Base-by-base conservation (phyloP, 331 rosid species). In the Saraca asoca region DNA sequence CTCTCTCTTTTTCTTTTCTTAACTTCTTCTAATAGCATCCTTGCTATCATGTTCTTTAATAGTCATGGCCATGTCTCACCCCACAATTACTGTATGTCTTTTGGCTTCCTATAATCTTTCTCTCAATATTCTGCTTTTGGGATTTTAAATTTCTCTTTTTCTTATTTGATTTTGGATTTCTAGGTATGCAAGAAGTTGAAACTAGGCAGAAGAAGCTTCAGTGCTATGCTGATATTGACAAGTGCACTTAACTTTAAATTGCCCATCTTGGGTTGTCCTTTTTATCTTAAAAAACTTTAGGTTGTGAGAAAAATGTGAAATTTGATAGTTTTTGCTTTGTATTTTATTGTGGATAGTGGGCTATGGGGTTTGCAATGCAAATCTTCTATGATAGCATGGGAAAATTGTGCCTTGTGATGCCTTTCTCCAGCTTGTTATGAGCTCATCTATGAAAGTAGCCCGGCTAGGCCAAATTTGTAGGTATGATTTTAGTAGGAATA, bases 291-390 rank as follows among this genome's bases (percentile, higher is more conserved):
- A 53, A 34, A 9, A n/a, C 18, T 31, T 58, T 20, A 24, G 29
- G 7, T 45, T 7, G 3, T 61, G n/a, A n/a, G n/a, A n/a, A n/a
- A n/a, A n/a, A n/a, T n/a, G n/a, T n/a, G n/a, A n/a, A n/a, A 24
- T 19, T 61, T 60, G 35, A 44, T 33, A 11, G 12, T 34, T 51
- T 50, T 69, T 72, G 45, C 59, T 7, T 13, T 43, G 7, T 64
- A 5, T 14, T 57, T 44, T 29, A 7, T 61, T n/a, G n/a, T 17
- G 48, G 50, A 46, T 72, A 92, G 98, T 64, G 95, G 96, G 17
- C 29, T 92, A 80, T 89, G 98, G 96, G 98, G 98, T 41, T 65
- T 76, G 91, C 73, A 77, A 5, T 92, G 98, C 82, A 85, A 84
- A 60, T 82, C 96, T 45, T 83, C 95, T 0, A 19, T 60, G 71